Evolutionary conservation across 495 filamentous ascomycete genomes (phyloP), one percentile per base, ranked within the genome.

Genomic region (Delitschia confertaspora): DNA sequence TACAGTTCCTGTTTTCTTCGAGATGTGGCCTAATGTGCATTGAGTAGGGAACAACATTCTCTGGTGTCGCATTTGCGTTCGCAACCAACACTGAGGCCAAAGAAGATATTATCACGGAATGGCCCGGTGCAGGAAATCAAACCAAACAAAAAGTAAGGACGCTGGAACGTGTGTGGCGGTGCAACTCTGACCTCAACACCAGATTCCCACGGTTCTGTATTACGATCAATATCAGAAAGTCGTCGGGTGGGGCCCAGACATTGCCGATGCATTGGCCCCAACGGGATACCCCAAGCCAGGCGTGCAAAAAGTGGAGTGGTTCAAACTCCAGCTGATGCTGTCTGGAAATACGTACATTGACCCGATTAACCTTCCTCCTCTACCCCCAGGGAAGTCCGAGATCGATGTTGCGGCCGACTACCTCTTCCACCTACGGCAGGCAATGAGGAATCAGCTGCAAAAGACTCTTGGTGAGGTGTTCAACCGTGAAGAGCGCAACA

Each of bases 301-400:
- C 45, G 79, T 84, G 45, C 79, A 84, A 56, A 84, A 83, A 64
- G 79, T 84, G 6, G 80, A 84, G 54, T 84, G 80, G 80, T 83
- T 84, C 69, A 84, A 84, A 66, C 71, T 83, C 17, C 80, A 84
- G 65, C 69, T 84, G 32, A 84, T 84, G 80, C 65, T 84, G 40
- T 82, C 78, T 16, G 80, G 80, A 44, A 84, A 84, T 67, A 84
- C 80, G 4, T 84, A 84, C 58, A 84, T 84, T 54, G 80, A 84
- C 53, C 80, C 80, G 38, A 84, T 84, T 63, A 84, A 84, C 69
- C 69, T 84, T 42, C 80, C 80, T 10, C 80, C 80, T 24, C 75
- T 84, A 35, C 80, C 80, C 13, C 80, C 80, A 13, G 80, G 80
- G 65, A 84, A 83, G 67, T 82, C 79, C 10, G 79, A 83, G 59